These are phyloP conservation scores for Phytophthora lateralis DNA, from an alignment of 352 stramenopile genomes.

Conservation along the genomic window DNA sequence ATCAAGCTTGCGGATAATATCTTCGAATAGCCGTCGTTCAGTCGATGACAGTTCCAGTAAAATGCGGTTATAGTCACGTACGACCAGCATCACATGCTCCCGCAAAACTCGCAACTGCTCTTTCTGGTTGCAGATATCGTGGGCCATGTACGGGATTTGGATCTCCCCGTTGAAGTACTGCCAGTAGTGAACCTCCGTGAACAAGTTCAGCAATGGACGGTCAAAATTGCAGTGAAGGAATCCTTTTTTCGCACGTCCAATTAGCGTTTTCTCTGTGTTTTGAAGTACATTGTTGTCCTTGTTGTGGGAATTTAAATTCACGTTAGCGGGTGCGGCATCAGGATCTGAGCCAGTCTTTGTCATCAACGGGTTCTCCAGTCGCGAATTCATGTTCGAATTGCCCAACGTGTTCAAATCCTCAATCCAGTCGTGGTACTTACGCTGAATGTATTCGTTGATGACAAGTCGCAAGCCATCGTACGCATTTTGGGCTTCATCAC, in stretches of 20 bases:
- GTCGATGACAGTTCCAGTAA: conserved; percentile 90
- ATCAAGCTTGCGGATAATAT: conserved; percentile 95
- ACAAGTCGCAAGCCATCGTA: conserved; percentile 82
- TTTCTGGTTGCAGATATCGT: conserved; percentile 95
- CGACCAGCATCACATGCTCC: conserved; percentile 95
- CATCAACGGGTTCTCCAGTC: conserved; percentile 89
- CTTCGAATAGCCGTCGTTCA: conserved; percentile 92
- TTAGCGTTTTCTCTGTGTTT: conserved; percentile 84
- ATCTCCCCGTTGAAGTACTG: conserved; percentile 93
- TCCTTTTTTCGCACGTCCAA: conserved; percentile 78
- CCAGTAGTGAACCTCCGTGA: conserved; percentile 93
- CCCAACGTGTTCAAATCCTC: conserved; percentile 85
- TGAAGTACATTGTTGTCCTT: conserved; percentile 71
- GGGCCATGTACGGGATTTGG: conserved; percentile 94
- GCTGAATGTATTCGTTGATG: conserved; percentile 91
- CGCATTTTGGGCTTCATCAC: conserved; percentile 73
- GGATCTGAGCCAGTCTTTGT: conserved; percentile 61
- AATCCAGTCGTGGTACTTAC: conserved; percentile 92
- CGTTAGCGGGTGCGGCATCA: conserved; percentile 21
- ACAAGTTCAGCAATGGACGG: conserved; percentile 90
- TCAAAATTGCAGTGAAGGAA: conserved; percentile 96
- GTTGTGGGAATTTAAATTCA: conserved; percentile 39
- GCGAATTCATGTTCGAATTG: conserved; percentile 76
- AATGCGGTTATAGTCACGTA: conserved; percentile 96
- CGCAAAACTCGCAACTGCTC: conserved; percentile 90